Evolutionary conservation across 1,139 yeast genomes (phyloP), one percentile per base, ranked within the genome.

Genomic region (Hyphopichia buzzinii): DNA sequence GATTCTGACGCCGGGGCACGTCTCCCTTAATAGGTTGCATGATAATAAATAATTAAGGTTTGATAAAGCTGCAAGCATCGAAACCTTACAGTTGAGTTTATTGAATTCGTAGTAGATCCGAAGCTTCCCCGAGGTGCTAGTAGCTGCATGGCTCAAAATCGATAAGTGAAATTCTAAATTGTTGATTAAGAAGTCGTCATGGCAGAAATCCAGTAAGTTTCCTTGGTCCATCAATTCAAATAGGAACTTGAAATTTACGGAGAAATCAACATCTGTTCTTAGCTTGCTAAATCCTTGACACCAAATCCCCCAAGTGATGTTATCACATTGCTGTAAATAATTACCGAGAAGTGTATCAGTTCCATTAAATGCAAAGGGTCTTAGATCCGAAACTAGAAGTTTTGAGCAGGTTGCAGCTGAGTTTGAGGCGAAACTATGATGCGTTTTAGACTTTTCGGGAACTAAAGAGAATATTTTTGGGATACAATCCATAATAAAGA

Each of bases 101-200:
- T 62, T 63, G 38, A 48, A 65, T 2, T 30, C 34, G 2, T 47
- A 21, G 38, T 54, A 55, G 13, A 59, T 38, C 11, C 44, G 38
- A 4, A 42, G 29, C 29, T 45, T 6, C 8, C 14, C 12, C 6
- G n/a, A 5, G 5, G 12, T 50, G 7, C 49, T 47, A 23, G 34
- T 23, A 3, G 26, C 12, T 12, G 30, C 26, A 12, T 27, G 22
- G 26, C 34, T n/a, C 27, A 25, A 8, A 25, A n/a, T n/a, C 8
- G 15, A 25, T 7, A 25, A 13, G 15, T 6, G 7, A n/a, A 6
- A n/a, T n/a, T 8, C 8, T 11, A 25, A 25, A 6, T 13, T n/a
- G 10, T n/a, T 8, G 12, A 25, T 7, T 8, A 8, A n/a, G 8
- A n/a, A 6, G 6, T n/a, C 12, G 7, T n/a, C 12, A n/a, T 25